Conservation (phyloP, 192 early-diverging fungal genomes). For the Coemansia sp. region DNA sequence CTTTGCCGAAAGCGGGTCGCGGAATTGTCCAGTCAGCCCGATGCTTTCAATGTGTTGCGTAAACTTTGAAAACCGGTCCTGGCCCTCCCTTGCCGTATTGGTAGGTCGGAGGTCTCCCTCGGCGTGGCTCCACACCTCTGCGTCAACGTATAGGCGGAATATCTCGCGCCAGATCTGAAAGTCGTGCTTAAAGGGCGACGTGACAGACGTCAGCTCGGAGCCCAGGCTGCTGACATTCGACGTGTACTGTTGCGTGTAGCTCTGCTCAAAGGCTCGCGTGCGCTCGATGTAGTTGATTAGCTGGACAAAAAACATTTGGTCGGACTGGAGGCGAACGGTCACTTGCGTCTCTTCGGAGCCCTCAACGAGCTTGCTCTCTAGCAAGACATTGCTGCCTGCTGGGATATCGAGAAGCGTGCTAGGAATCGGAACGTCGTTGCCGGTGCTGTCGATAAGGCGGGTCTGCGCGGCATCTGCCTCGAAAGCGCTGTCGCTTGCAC, state of each 20-base stretch:
- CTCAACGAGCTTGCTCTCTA: slow-evolving; percentile 10
- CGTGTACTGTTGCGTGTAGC: slow-evolving; percentile 58
- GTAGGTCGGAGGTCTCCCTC: slow-evolving; percentile 63
- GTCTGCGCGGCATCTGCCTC: not conserved
- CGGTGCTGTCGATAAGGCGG: not conserved
- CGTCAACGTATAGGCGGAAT: slow-evolving; percentile 69
- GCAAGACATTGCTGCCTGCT: slow-evolving; percentile 11
- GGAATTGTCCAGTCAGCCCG: slow-evolving; percentile 24
- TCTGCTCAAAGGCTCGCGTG: slow-evolving; percentile 60
- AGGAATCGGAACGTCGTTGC: not conserved
- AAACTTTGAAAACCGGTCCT: slow-evolving; percentile 64
- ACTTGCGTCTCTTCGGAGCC: slow-evolving; percentile 43
- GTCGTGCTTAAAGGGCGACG: slow-evolving; percentile 77
- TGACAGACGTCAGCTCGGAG: slow-evolving; percentile 57
- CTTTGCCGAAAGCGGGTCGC: slow-evolving; percentile 43
- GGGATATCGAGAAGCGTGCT: not conserved
- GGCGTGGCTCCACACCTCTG: slow-evolving; percentile 68
- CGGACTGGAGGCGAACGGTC: slow-evolving; percentile 49
- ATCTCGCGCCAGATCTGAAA: slow-evolving; percentile 72
- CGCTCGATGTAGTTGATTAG: slow-evolving; percentile 62
- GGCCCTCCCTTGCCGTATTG: slow-evolving; percentile 61
- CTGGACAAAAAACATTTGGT: slow-evolving; percentile 64
- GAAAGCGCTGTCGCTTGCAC: not conserved
- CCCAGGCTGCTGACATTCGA: slow-evolving; percentile 60
- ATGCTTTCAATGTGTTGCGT: slow-evolving; percentile 49